phyloP scores from a whole-genome alignment of 1,139 yeast genomes.

The Geotrichum carabidarum region DNA sequence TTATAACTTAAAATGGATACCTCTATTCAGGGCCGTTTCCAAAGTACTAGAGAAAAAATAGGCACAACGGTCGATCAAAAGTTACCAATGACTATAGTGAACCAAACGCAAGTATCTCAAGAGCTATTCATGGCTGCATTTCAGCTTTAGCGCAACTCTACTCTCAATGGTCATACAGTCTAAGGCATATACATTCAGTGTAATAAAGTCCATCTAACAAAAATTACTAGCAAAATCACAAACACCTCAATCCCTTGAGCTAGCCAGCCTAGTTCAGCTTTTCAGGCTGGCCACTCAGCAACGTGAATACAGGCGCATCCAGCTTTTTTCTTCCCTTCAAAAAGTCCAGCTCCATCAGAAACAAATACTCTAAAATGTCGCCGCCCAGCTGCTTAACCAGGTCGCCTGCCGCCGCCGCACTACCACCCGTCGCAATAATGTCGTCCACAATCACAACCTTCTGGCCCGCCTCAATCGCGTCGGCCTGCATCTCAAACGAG shows the following conservation, averaged over 20 bases:
- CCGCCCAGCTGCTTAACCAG: conserved; percentile 64
- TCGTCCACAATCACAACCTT: conserved; percentile 87
- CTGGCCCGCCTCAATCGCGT: conserved; percentile 72
- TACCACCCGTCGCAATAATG: conserved; percentile 96
- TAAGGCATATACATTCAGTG: background rate
- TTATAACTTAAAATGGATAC: too few relatives aligned
- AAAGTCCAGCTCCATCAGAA: conserved; percentile 91
- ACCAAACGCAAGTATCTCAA: too few relatives aligned
- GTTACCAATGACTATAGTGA: too few relatives aligned
- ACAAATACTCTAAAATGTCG: conserved; percentile 70
- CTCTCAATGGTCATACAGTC: background rate
- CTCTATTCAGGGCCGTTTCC: too few relatives aligned
- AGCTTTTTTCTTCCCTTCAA: conserved; percentile 88
- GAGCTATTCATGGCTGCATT: too few relatives aligned
- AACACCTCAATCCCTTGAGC: too few relatives aligned
- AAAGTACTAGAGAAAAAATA: too few relatives aligned
- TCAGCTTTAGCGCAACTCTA: too few relatives aligned
- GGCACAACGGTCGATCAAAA: too few relatives aligned
- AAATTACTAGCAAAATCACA: too few relatives aligned
- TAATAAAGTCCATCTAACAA: background rate
- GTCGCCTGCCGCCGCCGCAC: conserved; percentile 91
- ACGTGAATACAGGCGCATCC: conserved; percentile 78
- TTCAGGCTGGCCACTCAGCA: conserved; percentile 65
- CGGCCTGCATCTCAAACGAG: conserved; percentile 81
- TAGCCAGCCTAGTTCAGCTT: conserved; percentile 4